Base-by-base conservation (phyloP, 164 flowering plant species). In the Warburgia ugandensis region DNA sequence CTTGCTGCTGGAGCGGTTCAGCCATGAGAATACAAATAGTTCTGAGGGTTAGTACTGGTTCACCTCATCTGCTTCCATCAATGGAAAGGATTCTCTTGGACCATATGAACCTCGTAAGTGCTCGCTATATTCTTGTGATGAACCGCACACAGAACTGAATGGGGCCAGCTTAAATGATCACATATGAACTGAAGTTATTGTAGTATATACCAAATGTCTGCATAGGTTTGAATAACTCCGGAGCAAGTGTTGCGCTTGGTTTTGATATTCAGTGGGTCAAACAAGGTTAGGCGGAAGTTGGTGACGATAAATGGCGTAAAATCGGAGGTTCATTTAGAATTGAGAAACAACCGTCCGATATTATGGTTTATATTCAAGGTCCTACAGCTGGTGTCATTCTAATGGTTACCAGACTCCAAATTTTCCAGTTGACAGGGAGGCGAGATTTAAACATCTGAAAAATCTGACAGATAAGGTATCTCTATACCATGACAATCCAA, bases 191-290 rank as follows among this genome's bases (percentile, higher is more conserved):
- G 35, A 31, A 31, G 35, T 31, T 31, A 31, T 11, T 5, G 7
- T 31, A 5, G 35, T n/a, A 31, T 11, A 31, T 31, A 31, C 35
- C 35, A 31, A 31, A 11, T 31, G 11, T 31, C 35, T 31, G 35
- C 35, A 5, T 31, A 11, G 35, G 35, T 31, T 31, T 11, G 35
- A n/a, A n/a, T n/a, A n/a, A n/a, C n/a, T n/a, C n/a, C n/a, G n/a
- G n/a, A n/a, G n/a, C n/a, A n/a, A n/a, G n/a, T n/a, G n/a, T 92
- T 49, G 96, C 95, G n/a, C 74, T 92, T 42, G 61, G 84, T 28
- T 95, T 92, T 19, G 99, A 92, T 44, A 54, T 50, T 48, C 95
- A 84, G 53, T 92, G 96, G 96, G 83, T 88, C n/a, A 88, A 88
- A 64, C 96, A 86, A 3, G 98, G 98, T 40, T 95, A 92, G 57